Percentiles rank a stretch among this genome's conserved stretches.
Conservation (phyloP, 1,284 basidiomycete species). For the Xerocomus alliaceus region DNA sequence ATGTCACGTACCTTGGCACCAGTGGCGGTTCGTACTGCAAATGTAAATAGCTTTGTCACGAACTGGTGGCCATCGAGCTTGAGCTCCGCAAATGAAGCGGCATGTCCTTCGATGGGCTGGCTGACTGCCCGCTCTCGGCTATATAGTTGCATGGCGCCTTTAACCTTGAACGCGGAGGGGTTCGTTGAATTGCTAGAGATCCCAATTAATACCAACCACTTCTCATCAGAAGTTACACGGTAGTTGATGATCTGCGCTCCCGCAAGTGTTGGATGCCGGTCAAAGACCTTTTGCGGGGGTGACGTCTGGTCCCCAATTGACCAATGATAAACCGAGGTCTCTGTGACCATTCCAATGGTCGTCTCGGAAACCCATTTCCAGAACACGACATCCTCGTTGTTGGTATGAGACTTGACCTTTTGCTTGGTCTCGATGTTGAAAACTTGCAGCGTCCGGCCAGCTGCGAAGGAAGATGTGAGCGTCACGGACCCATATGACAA, state of each 20-base stretch:
- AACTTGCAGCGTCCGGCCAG: conserved; percentile 93
- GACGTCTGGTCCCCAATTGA: conserved; percentile 76
- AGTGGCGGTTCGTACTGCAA: conserved; percentile 93
- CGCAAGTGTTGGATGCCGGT: conserved; percentile 93
- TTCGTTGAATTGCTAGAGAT: conserved; percentile 94
- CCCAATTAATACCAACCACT: conserved; percentile 97
- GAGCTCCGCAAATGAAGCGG: conserved; percentile 93
- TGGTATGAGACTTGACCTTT: conserved; percentile 96
- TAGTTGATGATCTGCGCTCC: conserved; percentile 99
- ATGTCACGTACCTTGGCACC: conserved; percentile 87
- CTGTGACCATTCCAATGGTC: conserved; percentile 95
- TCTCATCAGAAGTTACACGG: conserved; percentile 89
- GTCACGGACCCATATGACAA: not conserved
- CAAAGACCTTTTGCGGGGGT: conserved; percentile 90
- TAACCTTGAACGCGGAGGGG: conserved; percentile 96
- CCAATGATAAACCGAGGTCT: conserved; percentile 95
- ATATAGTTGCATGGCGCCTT: conserved; percentile 96
- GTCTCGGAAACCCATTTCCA: conserved; percentile 98
- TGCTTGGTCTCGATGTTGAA: conserved; percentile 98
- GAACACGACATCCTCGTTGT: conserved; percentile 94
- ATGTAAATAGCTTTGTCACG: conserved; percentile 92
- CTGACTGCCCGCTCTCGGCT: conserved; percentile 92
- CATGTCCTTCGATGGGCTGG: conserved; percentile 98
- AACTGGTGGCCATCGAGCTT: conserved; percentile 87
- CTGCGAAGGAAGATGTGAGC: conserved; percentile 49